phyloP scores from a whole-genome alignment of 176 grass and related monocot species.

The Oryza glumipatula region DNA sequence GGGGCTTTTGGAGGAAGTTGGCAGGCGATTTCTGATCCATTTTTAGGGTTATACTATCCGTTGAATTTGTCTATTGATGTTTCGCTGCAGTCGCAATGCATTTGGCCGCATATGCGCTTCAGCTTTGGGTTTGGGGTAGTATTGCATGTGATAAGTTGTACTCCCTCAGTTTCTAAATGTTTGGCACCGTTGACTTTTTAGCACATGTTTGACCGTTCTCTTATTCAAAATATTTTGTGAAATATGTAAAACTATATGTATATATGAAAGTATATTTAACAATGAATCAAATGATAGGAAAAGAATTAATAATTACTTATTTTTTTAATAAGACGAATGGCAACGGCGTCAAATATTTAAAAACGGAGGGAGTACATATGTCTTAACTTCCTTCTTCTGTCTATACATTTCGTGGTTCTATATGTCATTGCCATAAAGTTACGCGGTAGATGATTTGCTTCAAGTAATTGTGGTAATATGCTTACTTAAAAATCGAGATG shows the following conservation, averaged over 20 bases:
- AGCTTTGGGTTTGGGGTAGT: slow-evolving; percentile 12
- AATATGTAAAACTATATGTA: too few species aligned
- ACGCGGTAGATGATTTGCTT: slow-evolving; percentile 15
- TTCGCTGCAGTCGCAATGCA: not conserved
- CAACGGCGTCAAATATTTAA: too few species aligned
- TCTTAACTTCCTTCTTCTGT: not conserved
- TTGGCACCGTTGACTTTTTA: too few species aligned
- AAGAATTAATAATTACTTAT: too few species aligned
- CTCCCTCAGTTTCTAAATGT: too few species aligned
- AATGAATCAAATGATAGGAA: too few species aligned
- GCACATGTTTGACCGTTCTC: too few species aligned
- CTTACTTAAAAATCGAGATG: not conserved
- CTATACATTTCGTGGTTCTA: not conserved
- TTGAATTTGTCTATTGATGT: not conserved
- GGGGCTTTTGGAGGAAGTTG: not conserved
- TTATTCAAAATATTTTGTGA: too few species aligned
- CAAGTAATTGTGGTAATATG: not conserved
- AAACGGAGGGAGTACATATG: not conserved
- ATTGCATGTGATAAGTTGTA: not conserved
- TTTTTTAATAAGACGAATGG: too few species aligned
- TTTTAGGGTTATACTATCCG: slow-evolving; percentile 21
- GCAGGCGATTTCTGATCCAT: slow-evolving; percentile 6
- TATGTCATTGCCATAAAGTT: not conserved
- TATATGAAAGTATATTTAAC: too few species aligned
- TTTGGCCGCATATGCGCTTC: not conserved